Evolutionary conservation across 2,329 filamentous ascomycete species (phyloP), one percentile per base, ranked within the genome.

Genomic region (Colletotrichum cuscutae): DNA sequence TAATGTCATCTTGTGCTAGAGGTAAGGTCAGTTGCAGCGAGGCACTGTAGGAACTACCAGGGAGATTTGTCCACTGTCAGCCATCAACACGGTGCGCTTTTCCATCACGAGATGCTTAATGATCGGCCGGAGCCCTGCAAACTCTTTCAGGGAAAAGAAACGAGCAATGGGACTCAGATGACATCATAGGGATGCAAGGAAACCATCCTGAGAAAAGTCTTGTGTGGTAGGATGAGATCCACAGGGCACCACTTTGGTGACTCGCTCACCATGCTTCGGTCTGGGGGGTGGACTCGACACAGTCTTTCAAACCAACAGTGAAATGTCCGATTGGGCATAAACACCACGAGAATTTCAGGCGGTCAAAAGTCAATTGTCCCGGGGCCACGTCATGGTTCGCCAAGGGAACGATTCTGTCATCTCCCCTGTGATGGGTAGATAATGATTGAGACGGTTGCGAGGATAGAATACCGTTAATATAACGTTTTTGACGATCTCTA

Each of bases 101-200:
- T 56, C 70, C 59, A 49, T 24, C n/a, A 6, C 6, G 35, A 26
- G 30, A 30, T 52, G 19, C 35, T 49, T 1, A 54, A 7, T 53
- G 66, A 71, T 73, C 67, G 71, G 37, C 71, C 67, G 28, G 60
- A 61, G 56, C 60, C 42, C 66, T 65, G 66, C 71, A 71, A 22
- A 22, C 19, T 61, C 35, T 28, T 59, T 30, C 30, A 7, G 11
- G 26, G 19, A 56, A 57, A 73, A 73, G 32, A 35, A 73, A 70
- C 71, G 71, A 54, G 71, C 66, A 32, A 49, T 19, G 46, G 28
- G 53, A 35, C 61, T 65, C n/a, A 30, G 46, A 59, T 73, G 71
- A 73, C 71, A 63, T 73, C 71, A 71, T 46, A 15, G 11, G 9
- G 30, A 46, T 37, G 19, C 63, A 60, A 57, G n/a, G 65, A 61